Base-by-base conservation (phyloP, 345 rosid genomes). In the Triadica sebifera region DNA sequence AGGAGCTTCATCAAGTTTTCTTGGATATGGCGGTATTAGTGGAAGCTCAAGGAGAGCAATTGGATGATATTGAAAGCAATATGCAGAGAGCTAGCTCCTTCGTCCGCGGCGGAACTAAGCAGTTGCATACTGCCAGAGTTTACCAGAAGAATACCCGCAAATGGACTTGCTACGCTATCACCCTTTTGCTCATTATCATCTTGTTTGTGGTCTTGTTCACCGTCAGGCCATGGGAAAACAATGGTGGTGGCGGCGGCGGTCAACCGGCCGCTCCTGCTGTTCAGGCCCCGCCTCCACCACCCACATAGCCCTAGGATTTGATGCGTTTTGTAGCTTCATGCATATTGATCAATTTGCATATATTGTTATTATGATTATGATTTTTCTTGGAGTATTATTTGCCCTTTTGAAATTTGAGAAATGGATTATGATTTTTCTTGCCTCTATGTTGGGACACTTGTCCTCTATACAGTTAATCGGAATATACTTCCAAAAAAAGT, bases 1-100 rank as follows among this genome's bases (percentile, higher is more conserved):
- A 72, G 77, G 96, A 91, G 84, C 80, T 93, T 76, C 97, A 94
- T 87, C 97, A 94, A 67, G 94, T 94, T 77, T 91, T 93, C 80
- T 64, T 89, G 34, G 97, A 89, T 86, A 91, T 91, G 98, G 89
- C 94, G 0, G 93, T 91, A 5, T n/a, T 91, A 83, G 96, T 90
- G 4, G 81, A 88, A 71, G 84, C 89, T 58, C 98, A 91, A 65
- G 97, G 97, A 2, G 89, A 88, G 63, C 91, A 90, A 76, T 66
- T 93, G 9, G 91, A 89, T 24, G 94, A 91, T 74, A 93, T 93
- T 15, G 94, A 93, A 78, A 87, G 88, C 87, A 87, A 93, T 25
- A 92, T 91, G 61, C 84, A 82, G 8, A 76, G 93, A 78, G 99
- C 99, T 43, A 83, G 74, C 71, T 93, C 99, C 3, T 87, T 81